Conservation (phyloP, 805 yeast species). For the Nakazawaea molendinolei region DNA sequence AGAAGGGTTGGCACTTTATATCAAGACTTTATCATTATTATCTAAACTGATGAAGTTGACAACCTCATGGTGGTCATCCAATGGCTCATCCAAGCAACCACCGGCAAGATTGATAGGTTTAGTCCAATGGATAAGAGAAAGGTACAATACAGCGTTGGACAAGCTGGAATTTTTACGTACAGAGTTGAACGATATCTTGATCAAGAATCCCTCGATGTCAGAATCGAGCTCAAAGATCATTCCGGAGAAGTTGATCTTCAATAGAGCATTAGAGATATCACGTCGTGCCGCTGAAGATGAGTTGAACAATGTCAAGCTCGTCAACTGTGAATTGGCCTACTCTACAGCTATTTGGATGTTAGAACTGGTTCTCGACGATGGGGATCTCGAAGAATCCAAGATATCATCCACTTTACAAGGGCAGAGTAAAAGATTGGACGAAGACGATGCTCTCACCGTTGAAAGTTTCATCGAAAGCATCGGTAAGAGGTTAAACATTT, state of each 20-base stretch:
- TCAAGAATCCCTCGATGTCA: constrained; percentile 7
- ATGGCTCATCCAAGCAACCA: constrained; percentile 27
- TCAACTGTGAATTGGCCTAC: constrained; percentile 80
- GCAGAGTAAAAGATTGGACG: constrained; percentile 42
- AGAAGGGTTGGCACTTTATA: constrained; percentile 81
- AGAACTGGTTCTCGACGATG: constrained; percentile 67
- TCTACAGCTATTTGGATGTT: constrained; percentile 95
- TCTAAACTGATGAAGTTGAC: constrained; percentile 85
- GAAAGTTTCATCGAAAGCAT: constrained; percentile 79
- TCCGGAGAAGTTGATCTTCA: constrained; percentile 84
- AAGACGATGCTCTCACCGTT: constrained; percentile 67
- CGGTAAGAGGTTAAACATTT: constrained; percentile 67
- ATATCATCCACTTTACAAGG: neutral
- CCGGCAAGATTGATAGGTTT: constrained; percentile 50
- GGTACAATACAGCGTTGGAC: constrained; percentile 82
- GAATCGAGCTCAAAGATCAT: constrained; percentile 28
- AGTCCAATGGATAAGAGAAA: constrained; percentile 88
- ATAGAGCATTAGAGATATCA: constrained; percentile 89
- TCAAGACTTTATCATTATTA: constrained; percentile 73
- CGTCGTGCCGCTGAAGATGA: constrained; percentile 89
- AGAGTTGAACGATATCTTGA: constrained; percentile 36
- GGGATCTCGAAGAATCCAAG: constrained; percentile 24
- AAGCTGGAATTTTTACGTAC: constrained; percentile 75
- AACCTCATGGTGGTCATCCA: constrained; percentile 80
- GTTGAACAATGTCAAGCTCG: constrained; percentile 62